Evolutionary conservation across 495 filamentous ascomycete species (phyloP), one percentile per base, ranked within the genome.

Genomic region (Aspergillus haitiensis): DNA sequence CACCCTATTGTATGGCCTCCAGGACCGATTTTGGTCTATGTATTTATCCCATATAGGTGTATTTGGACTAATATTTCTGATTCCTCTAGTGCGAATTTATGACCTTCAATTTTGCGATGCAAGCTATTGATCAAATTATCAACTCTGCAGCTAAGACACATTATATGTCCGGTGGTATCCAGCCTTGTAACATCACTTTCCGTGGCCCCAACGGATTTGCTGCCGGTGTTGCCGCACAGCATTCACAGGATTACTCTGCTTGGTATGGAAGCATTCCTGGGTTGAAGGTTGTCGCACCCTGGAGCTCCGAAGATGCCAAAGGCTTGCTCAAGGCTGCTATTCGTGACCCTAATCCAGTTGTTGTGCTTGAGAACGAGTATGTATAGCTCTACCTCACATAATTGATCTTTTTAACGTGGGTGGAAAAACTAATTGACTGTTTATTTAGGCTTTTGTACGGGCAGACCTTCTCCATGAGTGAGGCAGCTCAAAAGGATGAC

Each of bases 101-200:
- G 94, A 98, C 94, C 66, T 98, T 96, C 90, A 98, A 98, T 84
- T 98, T 98, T 74, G 94, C 94, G 75, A 98, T 98, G 94, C 94
- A 98, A 81, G 88, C 94, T 64, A 98, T 98, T 76, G 94, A 98
- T 77, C 94, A 98, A 74, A 92, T 98, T 73, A 93, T 98, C 86
- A 98, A 98, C 85, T 97, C 92, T 50, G 94, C 92, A 55, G 94
- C 92, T 64, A 98, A 98, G 82, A 98, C 94, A 18, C 95, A 97
- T 74, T 98, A 98, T 82, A 98, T 98, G 94, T 97, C 93, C 56
- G 94, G 94, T 65, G 94, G 94, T 75, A 98, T 97, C 76, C 94
- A 98, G 77, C 94, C 94, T 66, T 98, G 94, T 82, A 98, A 97
- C 79, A 88, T 98, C 74, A 98, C 95, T 61, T 98, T 98, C 86